Base-by-base conservation (phyloP, 495 filamentous ascomycete species). In the Usnea hakonensis region DNA sequence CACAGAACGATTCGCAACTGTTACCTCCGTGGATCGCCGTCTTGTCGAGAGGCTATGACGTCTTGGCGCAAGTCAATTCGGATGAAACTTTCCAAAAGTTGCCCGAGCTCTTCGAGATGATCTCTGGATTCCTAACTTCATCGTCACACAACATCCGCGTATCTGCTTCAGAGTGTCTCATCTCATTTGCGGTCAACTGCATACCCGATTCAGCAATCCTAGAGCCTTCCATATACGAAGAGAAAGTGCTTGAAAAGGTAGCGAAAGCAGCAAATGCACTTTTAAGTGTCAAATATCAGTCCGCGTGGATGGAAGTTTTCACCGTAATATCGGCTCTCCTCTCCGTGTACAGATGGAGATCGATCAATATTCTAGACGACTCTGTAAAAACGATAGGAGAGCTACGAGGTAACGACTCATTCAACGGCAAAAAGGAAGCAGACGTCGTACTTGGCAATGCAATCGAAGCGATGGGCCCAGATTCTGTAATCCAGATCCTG, bases 11-110 rank as follows among this genome's bases (percentile, higher is more conserved):
- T 75, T 90, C 91, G 0, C 91, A 96, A 73, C 79, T 97, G 30
- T 81, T 97, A 0, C 94, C 94, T 0, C 90, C 94, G 1, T 98
- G 94, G 94, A 90, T 97, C 64, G 94, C 92, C 5, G 92, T 98
- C 43, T 73, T 97, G 17, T 95, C 93, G 14, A 81, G 94, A 73
- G 95, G 90, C 3, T 95, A 96, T 72, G 92, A 97, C 73, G 91
- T 97, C 8, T 90, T 90, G 19, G 86, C 90, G 4, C 90, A 96
- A 69, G 85, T 96, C 57, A 81, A 84, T 32, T 85, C 90, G 9
- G 86, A 92, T 61, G 89, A 92, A 37, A 96, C 93, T 0, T 96
- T 97, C 70, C 83, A 85, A 63, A 92, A 91, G 68, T 74, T 98
- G 16, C 90, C 93, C 0, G 85, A 85, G 23, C 75, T 96, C 9